Conservation (phyloP, 768 basidiomycete genomes). For the Suillus brevipes region DNA sequence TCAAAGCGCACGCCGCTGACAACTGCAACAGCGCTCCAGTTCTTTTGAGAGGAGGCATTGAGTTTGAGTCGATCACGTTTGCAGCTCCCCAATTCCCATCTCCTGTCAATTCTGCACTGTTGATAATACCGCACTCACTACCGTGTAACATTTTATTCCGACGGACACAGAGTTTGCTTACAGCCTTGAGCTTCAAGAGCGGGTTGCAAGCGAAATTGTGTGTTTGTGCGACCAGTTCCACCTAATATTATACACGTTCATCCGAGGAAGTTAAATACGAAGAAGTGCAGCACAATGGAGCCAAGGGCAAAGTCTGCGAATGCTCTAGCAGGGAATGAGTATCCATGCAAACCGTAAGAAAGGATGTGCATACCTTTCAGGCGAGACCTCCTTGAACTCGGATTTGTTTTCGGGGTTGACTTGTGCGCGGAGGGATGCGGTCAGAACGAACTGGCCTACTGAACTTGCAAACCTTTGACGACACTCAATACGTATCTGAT, state of each 20-base stretch:
- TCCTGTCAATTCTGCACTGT: conserved; percentile 5
- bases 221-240: conserved; percentile 5
- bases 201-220: neutral
- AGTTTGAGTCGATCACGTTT: neutral
- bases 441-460: conserved; percentile 95
- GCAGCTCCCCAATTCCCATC: neutral
- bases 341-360: neutral
- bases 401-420: conserved; percentile 82
- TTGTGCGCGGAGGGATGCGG: conserved; percentile 89
- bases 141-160: neutral
- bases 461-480: conserved; percentile 78
- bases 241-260: conserved; percentile 35
- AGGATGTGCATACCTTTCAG: conserved; percentile 70
- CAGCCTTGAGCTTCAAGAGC: neutral
- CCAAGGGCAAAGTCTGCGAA: conserved; percentile 96
- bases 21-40: conserved; percentile 53
- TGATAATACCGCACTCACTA: conserved; percentile 4
- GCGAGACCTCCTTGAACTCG: conserved; percentile 89
- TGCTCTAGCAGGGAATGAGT: conserved; percentile 54
- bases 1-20: conserved; percentile 6
- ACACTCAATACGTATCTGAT: neutral
- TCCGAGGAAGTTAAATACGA: conserved; percentile 98
- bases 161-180: neutral
- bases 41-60: conserved; percentile 63
- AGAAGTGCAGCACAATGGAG: conserved; percentile 96